These are phyloP conservation scores for Aspergillus intermedius DNA, from an alignment of 2,329 filamentous ascomycete genomes.

Conservation along the genomic window DNA sequence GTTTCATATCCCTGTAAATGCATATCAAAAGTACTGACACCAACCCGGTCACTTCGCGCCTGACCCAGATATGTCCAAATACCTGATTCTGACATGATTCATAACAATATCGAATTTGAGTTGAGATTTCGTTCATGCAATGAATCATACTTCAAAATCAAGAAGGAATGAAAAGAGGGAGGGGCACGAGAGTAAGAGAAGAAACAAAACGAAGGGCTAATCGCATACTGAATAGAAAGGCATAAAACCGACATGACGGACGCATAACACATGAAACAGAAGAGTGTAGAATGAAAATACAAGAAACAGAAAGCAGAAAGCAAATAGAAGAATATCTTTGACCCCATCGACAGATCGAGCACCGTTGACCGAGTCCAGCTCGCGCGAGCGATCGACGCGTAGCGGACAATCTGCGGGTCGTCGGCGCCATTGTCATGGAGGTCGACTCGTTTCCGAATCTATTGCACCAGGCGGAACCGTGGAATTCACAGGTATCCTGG, in stretches of 20 bases:
- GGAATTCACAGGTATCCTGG: conserved; percentile 13
- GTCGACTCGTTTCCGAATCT: conserved; percentile 25
- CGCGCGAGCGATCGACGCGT: not conserved
- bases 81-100: conserved; percentile 11
- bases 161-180: conserved; percentile 3
- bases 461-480: conserved; percentile 17
- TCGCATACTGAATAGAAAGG: not conserved
- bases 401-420: not conserved
- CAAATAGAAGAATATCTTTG: not conserved
- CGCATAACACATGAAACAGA: not conserved
- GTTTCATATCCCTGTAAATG: not conserved
- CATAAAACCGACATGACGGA: not conserved
- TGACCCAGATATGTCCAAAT: conserved; percentile 3
- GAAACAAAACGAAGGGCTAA: not conserved
- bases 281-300: not conserved
- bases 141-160: not conserved
- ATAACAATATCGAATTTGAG: conserved; percentile 10
- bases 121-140: conserved; percentile 15
- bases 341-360: not conserved
- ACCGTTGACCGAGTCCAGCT: not conserved
- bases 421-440: conserved; percentile 21
- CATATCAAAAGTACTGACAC: not conserved
- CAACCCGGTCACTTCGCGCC: not conserved
- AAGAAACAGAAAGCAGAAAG: not conserved
- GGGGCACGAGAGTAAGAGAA: not conserved